Percentiles rank a stretch among this genome's conserved stretches.
Conservation (phyloP, 2,329 filamentous ascomycete species). For the Ambrosiella beaveri region DNA sequence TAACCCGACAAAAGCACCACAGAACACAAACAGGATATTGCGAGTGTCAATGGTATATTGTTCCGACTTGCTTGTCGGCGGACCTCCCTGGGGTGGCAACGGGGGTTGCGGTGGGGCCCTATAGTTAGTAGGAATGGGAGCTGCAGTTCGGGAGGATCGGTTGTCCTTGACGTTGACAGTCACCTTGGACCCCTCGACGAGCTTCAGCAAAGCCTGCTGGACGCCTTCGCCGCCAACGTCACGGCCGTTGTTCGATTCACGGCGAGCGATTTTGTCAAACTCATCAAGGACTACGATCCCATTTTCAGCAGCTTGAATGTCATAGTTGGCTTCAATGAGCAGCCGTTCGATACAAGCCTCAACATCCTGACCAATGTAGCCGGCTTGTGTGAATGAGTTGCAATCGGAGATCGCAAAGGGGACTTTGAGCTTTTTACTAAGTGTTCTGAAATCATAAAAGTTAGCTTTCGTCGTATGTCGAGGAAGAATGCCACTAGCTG, state of each 20-base stretch:
- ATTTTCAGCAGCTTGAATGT: constrained; percentile 65
- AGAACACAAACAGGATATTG: constrained; percentile 94
- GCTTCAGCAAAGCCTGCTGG: constrained; percentile 86
- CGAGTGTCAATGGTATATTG: constrained; percentile 72
- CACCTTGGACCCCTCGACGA: constrained; percentile 88
- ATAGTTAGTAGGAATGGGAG: constrained; percentile 36
- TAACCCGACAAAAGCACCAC: constrained; percentile 82
- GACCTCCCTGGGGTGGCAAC: constrained; percentile 29
- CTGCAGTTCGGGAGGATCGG: constrained; percentile 36
- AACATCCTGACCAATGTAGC: constrained; percentile 96
- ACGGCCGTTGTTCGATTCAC: constrained; percentile 72
- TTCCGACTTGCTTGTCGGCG: constrained; percentile 35
- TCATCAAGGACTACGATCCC: constrained; percentile 95
- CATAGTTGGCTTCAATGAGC: constrained; percentile 78
- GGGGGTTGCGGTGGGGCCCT: constrained; percentile 24
- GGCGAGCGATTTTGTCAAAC: constrained; percentile 88
- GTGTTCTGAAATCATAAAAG: constrained; percentile 39
- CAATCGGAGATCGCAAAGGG: constrained; percentile 93
- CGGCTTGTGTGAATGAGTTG: constrained; percentile 87
- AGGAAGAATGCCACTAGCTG: not conserved
- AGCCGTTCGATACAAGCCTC: constrained; percentile 86
- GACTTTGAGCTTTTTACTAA: constrained; percentile 83
- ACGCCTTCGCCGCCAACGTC: constrained; percentile 95
- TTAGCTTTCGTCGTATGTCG: constrained; percentile 14
- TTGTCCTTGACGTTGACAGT: constrained; percentile 79